Percentiles rank a stretch among this genome's conserved stretches.
Evolutionary conservation across 352 stramenopile genomes (phyloP).

Genomic region (Pythium phragmitis): DNA sequence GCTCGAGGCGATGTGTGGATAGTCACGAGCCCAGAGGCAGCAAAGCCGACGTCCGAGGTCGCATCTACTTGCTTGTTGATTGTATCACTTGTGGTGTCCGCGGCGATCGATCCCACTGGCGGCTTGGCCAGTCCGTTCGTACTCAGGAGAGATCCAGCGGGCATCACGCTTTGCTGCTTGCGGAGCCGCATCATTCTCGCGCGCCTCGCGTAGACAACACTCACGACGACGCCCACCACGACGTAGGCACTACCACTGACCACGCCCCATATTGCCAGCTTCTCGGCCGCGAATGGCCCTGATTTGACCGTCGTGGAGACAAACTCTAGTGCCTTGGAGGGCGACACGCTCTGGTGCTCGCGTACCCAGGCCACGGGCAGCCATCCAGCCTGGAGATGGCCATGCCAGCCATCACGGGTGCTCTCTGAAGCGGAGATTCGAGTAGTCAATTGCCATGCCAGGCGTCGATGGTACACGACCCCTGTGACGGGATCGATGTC

Average conservation of each 20-base stretch:
- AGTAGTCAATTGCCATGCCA: slow-evolving; percentile 51
- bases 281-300: slow-evolving; percentile 38
- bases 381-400: slow-evolving; percentile 25
- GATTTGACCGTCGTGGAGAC: slow-evolving; percentile 9
- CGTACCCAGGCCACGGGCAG: slow-evolving; percentile 50
- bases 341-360: slow-evolving; percentile 43
- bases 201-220: slow-evolving; percentile 18
- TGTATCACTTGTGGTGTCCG: background rate
- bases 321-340: slow-evolving; percentile 17
- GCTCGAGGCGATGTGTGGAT: slow-evolving; percentile 12
- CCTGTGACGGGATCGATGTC: slow-evolving; percentile 55
- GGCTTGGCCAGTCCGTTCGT: background rate
- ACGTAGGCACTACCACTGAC: slow-evolving; percentile 30
- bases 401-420: slow-evolving; percentile 40
- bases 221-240: slow-evolving; percentile 19
- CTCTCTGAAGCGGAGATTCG: slow-evolving; percentile 16
- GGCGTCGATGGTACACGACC: slow-evolving; percentile 42
- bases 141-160: background rate
- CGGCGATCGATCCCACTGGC: background rate
- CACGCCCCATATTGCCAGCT: slow-evolving; percentile 36
- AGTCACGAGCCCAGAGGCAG: background rate
- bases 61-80: slow-evolving; percentile 7
- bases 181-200: slow-evolving; percentile 24
- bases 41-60: slow-evolving; percentile 15
- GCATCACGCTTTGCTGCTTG: slow-evolving; percentile 28